Base-by-base conservation (phyloP, 2,329 filamentous ascomycete species). In the Plenodomus tracheiphilus region DNA sequence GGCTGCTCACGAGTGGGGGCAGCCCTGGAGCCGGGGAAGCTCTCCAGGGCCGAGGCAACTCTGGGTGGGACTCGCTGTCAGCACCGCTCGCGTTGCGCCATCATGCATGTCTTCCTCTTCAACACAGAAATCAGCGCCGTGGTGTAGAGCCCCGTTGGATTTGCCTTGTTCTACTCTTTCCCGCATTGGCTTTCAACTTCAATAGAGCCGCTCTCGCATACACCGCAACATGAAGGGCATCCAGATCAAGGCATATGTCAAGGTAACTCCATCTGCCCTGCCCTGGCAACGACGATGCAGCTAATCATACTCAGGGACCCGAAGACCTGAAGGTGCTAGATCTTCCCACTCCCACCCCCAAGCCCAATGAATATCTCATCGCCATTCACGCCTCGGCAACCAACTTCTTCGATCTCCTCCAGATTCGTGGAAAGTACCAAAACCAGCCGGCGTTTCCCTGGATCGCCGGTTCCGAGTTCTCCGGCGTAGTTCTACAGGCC, bases 401-500 rank as follows among this genome's bases (percentile, higher is more conserved):
- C 65, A 97, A 97, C 77, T 97, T 97, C 82, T 97, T 97, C 78
- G 93, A 97, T 72, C 88, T 96, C 49, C 84, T 97, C 46, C 93
- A 97, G 70, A 91, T 97, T 67, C 87, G 91, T 67, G 93, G 93
- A 47, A 96, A 95, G 82, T 97, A 97, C 75, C 93, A 97, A 70
- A 82, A 90, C 69, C 92, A 97, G 65, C 91, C 91, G 0, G 85
- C 88, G 0, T 85, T 97, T 41, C 92, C 92, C 25, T 96, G 92
- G 91, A 77, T 93, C 41, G 85, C 90, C 0, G 93, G 93, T 52
- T 83, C 84, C 66, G 93, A 97, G 70, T 97, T 97, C 76, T 84
- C 89, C 19, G 93, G 93, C 56, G 80, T 85, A 4, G 79, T 97
- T 58, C 71, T 92, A 41, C 80, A 86, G 40, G 80, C 83, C 0